Conservation (phyloP, 1,139 yeast genomes). For the Scheffersomyces titani region DNA sequence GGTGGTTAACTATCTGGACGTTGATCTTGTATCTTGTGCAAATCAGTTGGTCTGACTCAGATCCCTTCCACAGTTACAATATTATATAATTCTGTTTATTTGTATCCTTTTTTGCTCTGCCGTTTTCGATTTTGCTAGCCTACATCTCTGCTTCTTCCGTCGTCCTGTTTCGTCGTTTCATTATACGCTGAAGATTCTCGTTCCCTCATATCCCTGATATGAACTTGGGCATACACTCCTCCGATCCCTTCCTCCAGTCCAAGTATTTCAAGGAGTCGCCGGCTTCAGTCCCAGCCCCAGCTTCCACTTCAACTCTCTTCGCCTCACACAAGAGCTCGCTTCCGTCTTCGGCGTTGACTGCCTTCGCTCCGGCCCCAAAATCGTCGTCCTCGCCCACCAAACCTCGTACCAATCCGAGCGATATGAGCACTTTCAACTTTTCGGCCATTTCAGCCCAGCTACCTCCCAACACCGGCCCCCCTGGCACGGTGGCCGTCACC, state of each 20-base stretch:
- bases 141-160: background rate
- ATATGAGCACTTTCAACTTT: constrained; percentile 7
- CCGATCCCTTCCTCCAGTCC: background rate
- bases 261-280: background rate
- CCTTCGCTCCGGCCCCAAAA: background rate
- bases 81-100: background rate
- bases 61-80: background rate
- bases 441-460: constrained; percentile 15
- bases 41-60: background rate
- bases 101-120: background rate
- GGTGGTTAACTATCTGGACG: background rate
- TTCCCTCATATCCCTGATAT: background rate
- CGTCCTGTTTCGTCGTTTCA: background rate
- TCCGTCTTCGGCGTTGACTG: background rate
- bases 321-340: background rate
- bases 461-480: constrained; percentile 47
- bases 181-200: background rate
- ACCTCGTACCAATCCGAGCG: constrained; percentile 1
- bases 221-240: background rate
- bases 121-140: background rate
- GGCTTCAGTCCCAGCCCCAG: background rate
- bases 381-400: constrained; percentile 2
- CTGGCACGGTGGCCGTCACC: constrained; percentile 30
- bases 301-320: background rate
- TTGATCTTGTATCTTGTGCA: background rate